Base-by-base conservation (phyloP, 495 filamentous ascomycete genomes). In the Penicillium herquei region DNA sequence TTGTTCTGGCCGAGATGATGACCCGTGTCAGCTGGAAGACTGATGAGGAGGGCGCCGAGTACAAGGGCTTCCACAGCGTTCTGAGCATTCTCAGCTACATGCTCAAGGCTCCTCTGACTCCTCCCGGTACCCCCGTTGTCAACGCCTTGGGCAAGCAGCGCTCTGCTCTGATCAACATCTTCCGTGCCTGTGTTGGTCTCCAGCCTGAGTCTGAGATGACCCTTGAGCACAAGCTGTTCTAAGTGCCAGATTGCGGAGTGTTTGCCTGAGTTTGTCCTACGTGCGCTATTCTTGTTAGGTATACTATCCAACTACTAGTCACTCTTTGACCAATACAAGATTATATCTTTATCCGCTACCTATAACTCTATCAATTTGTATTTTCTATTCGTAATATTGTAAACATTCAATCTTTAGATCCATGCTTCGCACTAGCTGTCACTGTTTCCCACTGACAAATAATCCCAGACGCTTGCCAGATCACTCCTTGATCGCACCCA, bases 131-230 rank as follows among this genome's bases (percentile, higher is more conserved):
- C 18, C 94, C 94, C 11, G 95, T 99, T 48, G 84, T 99, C 75
- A 99, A 99, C 70, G 84, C 94, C 40, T 82, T 99, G 57, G 89
- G 87, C 68, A 99, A 99, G 86, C 94, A 99, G 81, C 90, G 94
- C 58, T 87, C 81, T 58, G 92, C 93, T 18, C 73, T 99, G 71
- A 91, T 89, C 71, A 99, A 99, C 82, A 97, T 99, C 77, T 95
- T 99, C 86, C 92, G 93, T 65, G 95, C 95, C 49, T 98, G 95
- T 64, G 87, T 99, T 68, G 94, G 94, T 65, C 82, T 99, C 56
- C 91, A 96, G 83, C 94, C 95, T 18, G 94, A 99, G 84, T 94
- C 87, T 47, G 94, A 99, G 72, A 98, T 99, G 95, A 97, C 93
- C 47, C 83, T 99, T 39, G 94, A 99, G 84, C 94, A 99, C 80